A percentile compares a stretch with the other conserved stretches of the same genome.
Conservation (phyloP, 371 early-diverging fungal genomes). For the Phascolomyces articulosus region DNA sequence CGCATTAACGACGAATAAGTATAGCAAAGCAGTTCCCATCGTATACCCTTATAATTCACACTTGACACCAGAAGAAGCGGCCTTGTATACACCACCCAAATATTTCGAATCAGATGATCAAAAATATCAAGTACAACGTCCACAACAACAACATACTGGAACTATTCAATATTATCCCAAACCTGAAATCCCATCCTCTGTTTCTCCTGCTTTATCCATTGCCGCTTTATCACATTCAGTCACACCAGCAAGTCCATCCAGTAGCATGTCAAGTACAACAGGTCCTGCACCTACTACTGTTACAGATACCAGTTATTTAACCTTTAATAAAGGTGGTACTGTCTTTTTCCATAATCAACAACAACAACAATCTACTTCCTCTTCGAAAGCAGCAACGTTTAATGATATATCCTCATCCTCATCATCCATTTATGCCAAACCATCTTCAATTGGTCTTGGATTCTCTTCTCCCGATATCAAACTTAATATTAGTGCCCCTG, state of each 20-base stretch:
- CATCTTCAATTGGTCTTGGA: background rate
- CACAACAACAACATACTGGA: too few relatives aligned
- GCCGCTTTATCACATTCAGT: too few relatives aligned
- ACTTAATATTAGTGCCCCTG: background rate
- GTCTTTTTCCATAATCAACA: background rate
- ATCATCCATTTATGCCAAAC: too few relatives aligned
- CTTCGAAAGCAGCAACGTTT: background rate
- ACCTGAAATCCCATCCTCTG: too few relatives aligned
- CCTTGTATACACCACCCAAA: background rate
- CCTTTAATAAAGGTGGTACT: background rate
- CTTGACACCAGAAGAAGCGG: too few relatives aligned
- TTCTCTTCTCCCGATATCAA: background rate
- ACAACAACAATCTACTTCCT: background rate
- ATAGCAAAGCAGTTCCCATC: too few relatives aligned
- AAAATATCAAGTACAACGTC: too few relatives aligned
- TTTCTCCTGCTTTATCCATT: too few relatives aligned
- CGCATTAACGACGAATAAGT: too few relatives aligned
- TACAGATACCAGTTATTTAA: background rate
- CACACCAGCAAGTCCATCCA: too few relatives aligned
- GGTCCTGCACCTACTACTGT: background rate
- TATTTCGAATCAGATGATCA: background rate
- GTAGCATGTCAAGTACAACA: too few relatives aligned
- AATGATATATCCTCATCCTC: background rate
- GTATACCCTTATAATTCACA: background rate
- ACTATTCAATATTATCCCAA: too few relatives aligned